Conservation (phyloP, 768 basidiomycete genomes). For the Leccinellum luteum region DNA sequence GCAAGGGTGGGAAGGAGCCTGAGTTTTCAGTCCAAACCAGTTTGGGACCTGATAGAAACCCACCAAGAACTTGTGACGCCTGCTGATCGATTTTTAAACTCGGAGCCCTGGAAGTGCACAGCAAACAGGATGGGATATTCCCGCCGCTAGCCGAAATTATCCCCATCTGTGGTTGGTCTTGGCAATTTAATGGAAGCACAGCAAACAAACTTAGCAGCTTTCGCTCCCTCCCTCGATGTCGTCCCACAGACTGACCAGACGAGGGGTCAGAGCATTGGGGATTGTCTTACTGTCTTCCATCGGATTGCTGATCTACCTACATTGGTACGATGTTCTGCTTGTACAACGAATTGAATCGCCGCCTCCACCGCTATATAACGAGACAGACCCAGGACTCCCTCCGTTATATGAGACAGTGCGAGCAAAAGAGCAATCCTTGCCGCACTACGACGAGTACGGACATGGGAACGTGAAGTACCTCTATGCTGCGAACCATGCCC, state of each 20-base stretch:
- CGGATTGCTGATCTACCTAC: constrained; percentile 13
- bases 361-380: background rate
- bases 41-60: no score
- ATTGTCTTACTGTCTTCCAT: constrained; percentile 7
- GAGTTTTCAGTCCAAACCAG: no score
- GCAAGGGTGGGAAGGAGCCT: no score
- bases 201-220: background rate
- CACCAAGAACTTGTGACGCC: no score
- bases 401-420: constrained; percentile 42
- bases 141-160: background rate
- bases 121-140: background rate
- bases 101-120: no score
- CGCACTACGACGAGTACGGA: constrained; percentile 41
- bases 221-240: constrained; percentile 14
- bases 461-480: constrained; percentile 40
- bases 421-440: constrained; percentile 37
- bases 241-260: constrained; percentile 23
- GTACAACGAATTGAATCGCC: background rate
- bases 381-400: constrained; percentile 23
- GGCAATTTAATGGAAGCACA: constrained; percentile 4
- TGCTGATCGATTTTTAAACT: no score
- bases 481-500: constrained; percentile 46
- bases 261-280: constrained; percentile 18
- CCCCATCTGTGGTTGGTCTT: background rate
- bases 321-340: constrained; percentile 3